These are phyloP conservation scores for Plasmodium inui DNA, from an alignment of 169 alveolate genomes.

Conservation along the genomic window DNA sequence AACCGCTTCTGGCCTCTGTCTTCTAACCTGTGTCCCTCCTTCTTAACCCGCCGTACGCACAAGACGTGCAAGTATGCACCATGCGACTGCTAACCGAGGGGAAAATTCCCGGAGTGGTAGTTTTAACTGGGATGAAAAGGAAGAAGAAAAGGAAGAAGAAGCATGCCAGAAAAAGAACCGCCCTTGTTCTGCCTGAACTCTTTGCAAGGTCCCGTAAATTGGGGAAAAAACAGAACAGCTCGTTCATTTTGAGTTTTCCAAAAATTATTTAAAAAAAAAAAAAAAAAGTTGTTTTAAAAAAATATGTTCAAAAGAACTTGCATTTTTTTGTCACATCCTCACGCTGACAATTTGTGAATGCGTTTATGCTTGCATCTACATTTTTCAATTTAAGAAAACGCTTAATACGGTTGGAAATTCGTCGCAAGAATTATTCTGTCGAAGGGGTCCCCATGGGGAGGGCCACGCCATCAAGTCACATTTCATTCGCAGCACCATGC, in stretches of 20 bases:
- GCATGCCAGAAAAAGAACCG: background rate
- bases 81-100: background rate
- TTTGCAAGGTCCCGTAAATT: background rate
- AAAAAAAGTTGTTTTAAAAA: background rate
- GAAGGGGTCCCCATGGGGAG: background rate
- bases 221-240: background rate
- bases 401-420: background rate
- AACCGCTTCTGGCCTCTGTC: background rate
- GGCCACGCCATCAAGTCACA: background rate
- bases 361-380: conserved; percentile 2
- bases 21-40: background rate
- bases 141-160: background rate
- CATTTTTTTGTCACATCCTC: background rate
- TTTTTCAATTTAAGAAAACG: background rate
- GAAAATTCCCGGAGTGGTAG: background rate
- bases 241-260: background rate
- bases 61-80: background rate
- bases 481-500: background rate
- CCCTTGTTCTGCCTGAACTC: background rate
- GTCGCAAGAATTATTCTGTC: conserved; percentile 2
- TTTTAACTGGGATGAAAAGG: background rate
- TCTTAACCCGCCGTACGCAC: background rate
- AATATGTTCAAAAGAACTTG: background rate
- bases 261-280: background rate
- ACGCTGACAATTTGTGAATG: background rate